A percentile compares a stretch with the other conserved stretches of the same genome.
Evolutionary conservation across 2,329 filamentous ascomycete genomes (phyloP).

Genomic region (Bipolaris cookei): DNA sequence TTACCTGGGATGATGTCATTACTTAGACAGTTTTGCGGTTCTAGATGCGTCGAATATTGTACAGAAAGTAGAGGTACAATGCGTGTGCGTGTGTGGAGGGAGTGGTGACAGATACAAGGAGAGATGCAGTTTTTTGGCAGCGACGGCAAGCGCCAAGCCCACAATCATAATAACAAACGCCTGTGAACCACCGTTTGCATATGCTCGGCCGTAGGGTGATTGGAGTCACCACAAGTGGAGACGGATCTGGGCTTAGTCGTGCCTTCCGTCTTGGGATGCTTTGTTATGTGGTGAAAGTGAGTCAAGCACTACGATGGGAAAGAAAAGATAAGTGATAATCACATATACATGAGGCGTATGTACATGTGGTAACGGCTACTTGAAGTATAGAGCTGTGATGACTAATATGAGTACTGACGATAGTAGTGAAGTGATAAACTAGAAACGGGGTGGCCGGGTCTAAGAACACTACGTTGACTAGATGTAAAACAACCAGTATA

Average conservation of each 20-base stretch:
- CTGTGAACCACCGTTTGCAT: neutral
- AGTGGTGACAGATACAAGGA: neutral
- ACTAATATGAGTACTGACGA: neutral
- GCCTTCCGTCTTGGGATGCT: slow-evolving; percentile 12
- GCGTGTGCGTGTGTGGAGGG: neutral
- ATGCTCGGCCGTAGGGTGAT: neutral
- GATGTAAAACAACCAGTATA: neutral
- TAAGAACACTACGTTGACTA: neutral
- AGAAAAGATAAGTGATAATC: neutral
- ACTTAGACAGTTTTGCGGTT: neutral
- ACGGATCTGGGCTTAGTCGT: slow-evolving; percentile 1
- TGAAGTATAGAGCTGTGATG: neutral
- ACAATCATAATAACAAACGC: slow-evolving; percentile 2
- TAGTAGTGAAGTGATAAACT: neutral
- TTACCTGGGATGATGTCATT: slow-evolving; percentile 18
- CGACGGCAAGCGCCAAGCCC: slow-evolving; percentile 5
- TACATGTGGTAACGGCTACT: neutral
- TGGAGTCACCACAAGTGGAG: slow-evolving; percentile 1
- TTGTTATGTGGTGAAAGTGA: slow-evolving; percentile 6
- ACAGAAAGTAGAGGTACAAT: neutral
- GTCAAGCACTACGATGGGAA: neutral
- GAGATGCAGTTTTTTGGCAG: slow-evolving; percentile 1
- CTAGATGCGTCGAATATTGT: neutral
- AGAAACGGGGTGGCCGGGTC: neutral
- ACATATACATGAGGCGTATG: neutral